Base-by-base conservation (phyloP, 1,284 basidiomycete species). In the Malassezia restricta region DNA sequence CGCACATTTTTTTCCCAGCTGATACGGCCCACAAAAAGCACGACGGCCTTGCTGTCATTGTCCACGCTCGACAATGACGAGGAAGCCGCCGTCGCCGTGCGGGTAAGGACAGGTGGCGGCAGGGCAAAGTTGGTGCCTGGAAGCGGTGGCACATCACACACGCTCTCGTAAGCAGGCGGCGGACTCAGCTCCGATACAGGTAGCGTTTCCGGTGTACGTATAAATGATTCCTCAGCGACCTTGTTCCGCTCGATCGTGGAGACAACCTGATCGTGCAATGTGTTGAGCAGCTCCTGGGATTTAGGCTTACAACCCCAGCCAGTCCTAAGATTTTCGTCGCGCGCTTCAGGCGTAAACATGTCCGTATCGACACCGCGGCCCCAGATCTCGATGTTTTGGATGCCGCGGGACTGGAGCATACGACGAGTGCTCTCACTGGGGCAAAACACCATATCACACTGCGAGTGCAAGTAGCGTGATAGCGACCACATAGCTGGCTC, bases 1-100 rank as follows among this genome's bases (percentile, higher is more conserved):
- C 76, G 73, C 3, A 81, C 76, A 63, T 81, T 81, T 71, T 81
- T 81, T 66, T 81, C 79, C 77, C 78, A 79, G 3, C 76, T 78
- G 40, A 76, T 69, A 17, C 74, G 68, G 24, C 74, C 75, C 49
- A 76, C 75, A 57, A 75, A 76, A 15, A 74, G 73, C 3, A 76
- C 59, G 30, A 75, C 73, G 11, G 59, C 64, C 49, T 63, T 68
- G 50, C 56, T 66, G 59, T 64, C 54, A 12, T n/a, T 31, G 24
- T 59, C 58, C 27, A 47, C 48, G 43, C 14, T 29, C 32, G 40
- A 47, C 20, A 17, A 38, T 24, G 32, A n/a, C 14, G 51, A 12
- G 6, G 40, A 14, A 1, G 6, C 24, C 3, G 24, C 24, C 11
- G 27, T 17, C 14, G 11, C 47, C 20, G 31, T 15, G 3, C 66